Evolutionary conservation across 352 stramenopile genomes (phyloP), one percentile per base, ranked within the genome.

Genomic region (Phytophthora macrochlamydospora): DNA sequence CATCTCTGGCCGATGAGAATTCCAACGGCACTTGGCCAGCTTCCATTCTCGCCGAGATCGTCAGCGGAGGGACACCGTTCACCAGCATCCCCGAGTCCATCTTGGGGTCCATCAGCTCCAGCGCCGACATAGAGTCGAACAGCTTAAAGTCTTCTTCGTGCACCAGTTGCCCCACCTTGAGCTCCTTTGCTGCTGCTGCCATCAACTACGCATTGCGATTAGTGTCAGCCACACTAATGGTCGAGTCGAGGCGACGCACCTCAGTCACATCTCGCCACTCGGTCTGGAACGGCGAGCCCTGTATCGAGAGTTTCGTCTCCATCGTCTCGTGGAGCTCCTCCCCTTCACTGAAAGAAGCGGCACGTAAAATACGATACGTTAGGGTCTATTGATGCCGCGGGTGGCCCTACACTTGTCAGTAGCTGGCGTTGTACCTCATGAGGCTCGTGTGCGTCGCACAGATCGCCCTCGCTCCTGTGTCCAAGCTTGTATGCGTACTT

Each of bases 101-200:
- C 63, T 97, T 97, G 6, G 79, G 78, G 66, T 98, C 93, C 82
- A 97, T 97, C 2, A 98, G 73, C 79, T 98, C 94, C 14, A 98
- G 73, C 51, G 95, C 95, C 33, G 92, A 94, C 93, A 98, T 98
- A 58, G 92, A 97, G 61, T 98, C 92, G 65, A 95, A 96, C 56
- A 98, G 81, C 56, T 89, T 95, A 55, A 98, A 98, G 56, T 87
- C 69, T 6, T 86, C 64, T 44, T 89, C 76, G 46, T 95, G 87
- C 33, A 94, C 74, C 57, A 95, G 65, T 51, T 95, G 85, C 2
- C 87, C 85, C 14, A 94, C 75, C 53, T 91, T 92, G 29, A 95
- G 76, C 66, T 93, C 85, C 59, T 92, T 91, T 5, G 85, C 81
- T 28, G 87, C 82, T 33, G 65, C 53, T n/a, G 59, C 65, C 65